Evolutionary conservation across 208 protist species (phyloP), one percentile per base, ranked within the genome.

Genomic region (Angomonas desouzai): DNA sequence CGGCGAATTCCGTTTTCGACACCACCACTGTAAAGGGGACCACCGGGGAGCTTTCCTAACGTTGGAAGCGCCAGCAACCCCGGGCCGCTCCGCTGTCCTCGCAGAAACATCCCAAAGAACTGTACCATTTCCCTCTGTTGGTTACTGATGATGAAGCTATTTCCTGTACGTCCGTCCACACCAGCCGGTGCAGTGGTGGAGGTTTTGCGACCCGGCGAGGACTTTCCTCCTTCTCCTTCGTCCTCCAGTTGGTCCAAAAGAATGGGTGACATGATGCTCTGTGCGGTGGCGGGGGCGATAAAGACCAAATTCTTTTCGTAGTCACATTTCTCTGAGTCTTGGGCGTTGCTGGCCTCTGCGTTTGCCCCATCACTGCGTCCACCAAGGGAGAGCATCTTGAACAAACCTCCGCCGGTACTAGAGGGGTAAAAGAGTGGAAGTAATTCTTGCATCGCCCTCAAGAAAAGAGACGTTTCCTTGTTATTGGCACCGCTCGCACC

Each of bases 21-120:
- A 13, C 36, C 36, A 13, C 36, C 36, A 6, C 6, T 22, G 45
- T 22, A 51, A 16, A 51, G 45, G 18, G 23, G 48, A 10, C 75
- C 38, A 27, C 65, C 68, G 0, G 72, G 38, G n/a, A 70, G 28
- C 9, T 62, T 51, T 45, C 72, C 58, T 20, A 84, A 51, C 22
- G 77, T 74, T 0, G 76, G 77, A 40, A 93, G 62, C 36, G 74
- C 68, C 43, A 93, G 70, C 28, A 96, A 30, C 25, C 90, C 90
- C 20, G 76, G 27, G n/a, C 90, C 90, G 43, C 92, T 73, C 3
- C 85, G 69, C 2, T 68, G 53, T 4, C 90, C 90, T 49, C 87
- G 36, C 36, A 60, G 72, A 63, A 96, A 96, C n/a, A 92, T 56
- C 22, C 90, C 90, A 64, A 91, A 83, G 57, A 87, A 83, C 47